These are phyloP conservation scores for Eucalyptus polybractea DNA, from an alignment of 345 rosid genomes.

Conservation along the genomic window DNA sequence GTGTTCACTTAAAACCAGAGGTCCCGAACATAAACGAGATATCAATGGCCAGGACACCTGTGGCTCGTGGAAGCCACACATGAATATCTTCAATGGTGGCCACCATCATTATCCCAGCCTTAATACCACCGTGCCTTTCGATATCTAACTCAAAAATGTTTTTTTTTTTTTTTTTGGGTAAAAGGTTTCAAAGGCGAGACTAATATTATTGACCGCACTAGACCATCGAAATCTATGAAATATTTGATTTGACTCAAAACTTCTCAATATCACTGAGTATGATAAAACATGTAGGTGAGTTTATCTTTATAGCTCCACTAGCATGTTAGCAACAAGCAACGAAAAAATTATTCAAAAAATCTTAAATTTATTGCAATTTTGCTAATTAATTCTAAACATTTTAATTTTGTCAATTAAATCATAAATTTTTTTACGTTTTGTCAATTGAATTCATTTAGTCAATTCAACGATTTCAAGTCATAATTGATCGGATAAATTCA, in stretches of 20 bases:
- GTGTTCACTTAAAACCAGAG: neutral
- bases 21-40: neutral
- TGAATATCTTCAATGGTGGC: neutral
- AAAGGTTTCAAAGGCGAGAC: neutral
- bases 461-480: too few species aligned
- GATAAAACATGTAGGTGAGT: neutral
- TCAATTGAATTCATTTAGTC: too few species aligned
- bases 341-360: too few species aligned
- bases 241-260: neutral
- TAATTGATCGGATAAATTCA: accelerated
- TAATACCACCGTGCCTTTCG: neutral
- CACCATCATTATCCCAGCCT: neutral
- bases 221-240: neutral
- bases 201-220: neutral
- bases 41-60: neutral
- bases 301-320: neutral
- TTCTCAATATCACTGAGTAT: accelerated
- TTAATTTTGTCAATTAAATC: too few species aligned
- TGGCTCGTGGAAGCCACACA: neutral
- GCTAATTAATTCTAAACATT: accelerated
- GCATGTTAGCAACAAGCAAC: neutral
- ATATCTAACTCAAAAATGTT: neutral
- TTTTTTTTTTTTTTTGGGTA: neutral
- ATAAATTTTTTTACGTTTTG: too few species aligned
- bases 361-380: accelerated